Evolutionary conservation across 352 stramenopile genomes (phyloP).

Genomic region (Phytophthora ohioensis): DNA sequence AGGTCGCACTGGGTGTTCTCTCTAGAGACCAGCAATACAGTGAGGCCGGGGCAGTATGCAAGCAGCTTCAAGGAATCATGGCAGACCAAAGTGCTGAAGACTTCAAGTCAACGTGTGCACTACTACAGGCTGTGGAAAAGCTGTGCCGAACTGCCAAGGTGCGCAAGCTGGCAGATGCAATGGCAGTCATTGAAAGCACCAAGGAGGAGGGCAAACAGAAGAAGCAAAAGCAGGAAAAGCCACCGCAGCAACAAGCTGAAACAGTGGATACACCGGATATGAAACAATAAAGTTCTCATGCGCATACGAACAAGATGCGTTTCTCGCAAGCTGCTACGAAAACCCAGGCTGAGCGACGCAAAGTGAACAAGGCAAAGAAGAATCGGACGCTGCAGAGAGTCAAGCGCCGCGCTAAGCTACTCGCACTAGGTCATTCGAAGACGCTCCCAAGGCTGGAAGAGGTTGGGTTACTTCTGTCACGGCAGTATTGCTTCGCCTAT

Average conservation of each 20-base stretch:
- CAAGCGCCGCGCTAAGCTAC: slow-evolving; percentile 4
- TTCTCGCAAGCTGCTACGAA: slow-evolving; percentile 12
- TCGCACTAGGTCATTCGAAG: background rate
- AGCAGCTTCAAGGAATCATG: slow-evolving; percentile 19
- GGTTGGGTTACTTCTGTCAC: background rate
- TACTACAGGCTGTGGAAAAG: slow-evolving; percentile 6
- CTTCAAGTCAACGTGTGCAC: background rate
- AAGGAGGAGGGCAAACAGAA: background rate
- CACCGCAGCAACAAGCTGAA: no score
- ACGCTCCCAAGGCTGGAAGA: background rate
- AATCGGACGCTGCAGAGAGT: background rate
- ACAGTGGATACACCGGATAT: no score
- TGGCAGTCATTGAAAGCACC: slow-evolving; percentile 6
- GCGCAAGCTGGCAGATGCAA: slow-evolving; percentile 2
- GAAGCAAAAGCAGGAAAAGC: background rate
- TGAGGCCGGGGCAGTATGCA: background rate
- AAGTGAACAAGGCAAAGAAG: background rate
- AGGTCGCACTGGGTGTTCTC: background rate
- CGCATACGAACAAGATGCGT: background rate
- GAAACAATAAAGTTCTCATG: background rate
- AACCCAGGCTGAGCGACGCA: background rate
- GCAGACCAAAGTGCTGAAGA: slow-evolving; percentile 11
- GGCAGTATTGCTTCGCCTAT: background rate
- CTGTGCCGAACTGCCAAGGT: slow-evolving; percentile 9
- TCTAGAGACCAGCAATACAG: slow-evolving; percentile 8